Evolutionary conservation across 805 yeast genomes (phyloP), one percentile per base, ranked within the genome.

Genomic region (Torulaspora franciscae): DNA sequence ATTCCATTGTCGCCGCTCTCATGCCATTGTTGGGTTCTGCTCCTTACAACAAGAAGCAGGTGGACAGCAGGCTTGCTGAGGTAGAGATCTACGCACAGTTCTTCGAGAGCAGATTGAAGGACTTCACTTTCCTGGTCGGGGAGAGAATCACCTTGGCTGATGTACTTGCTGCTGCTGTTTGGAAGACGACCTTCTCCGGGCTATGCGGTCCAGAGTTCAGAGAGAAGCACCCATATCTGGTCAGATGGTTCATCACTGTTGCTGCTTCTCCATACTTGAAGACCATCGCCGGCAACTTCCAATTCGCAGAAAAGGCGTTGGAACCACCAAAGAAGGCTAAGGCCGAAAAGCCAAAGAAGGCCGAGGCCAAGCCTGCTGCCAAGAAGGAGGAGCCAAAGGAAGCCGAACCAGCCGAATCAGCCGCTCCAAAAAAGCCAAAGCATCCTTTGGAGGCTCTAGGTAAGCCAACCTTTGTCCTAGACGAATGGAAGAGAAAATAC

Each of bases 401-500:
- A 24, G 66, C 52, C 15, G 51, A 46, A 29, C 52, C 53, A 43
- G 57, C 52, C 15, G 51, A 46, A 29, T 51, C 53, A 43, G 57
- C 72, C 52, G 77, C 73, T 64, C 77, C 73, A 60, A 83, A 83
- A 74, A 85, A 85, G 75, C 77, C 86, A 57, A 84, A 83, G 72
- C 97, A 90, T 75, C 96, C 97, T 64, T 81, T 89, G 69, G 91
- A 79, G 68, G 73, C 75, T 51, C 80, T 90, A 54, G 91, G 90
- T 61, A 81, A 79, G 67, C 69, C 85, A 49, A 56, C 82, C 52
- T 73, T 82, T 61, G 36, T 46, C 24, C 62, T 90, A 56, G 96
- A 89, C 65, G 91, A 85, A 70, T 88, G 95, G 91, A 90, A 90
- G 82, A 83, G 95, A 75, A 72, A 72, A 55, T 90, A 90, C 84